A percentile compares a stretch with the other conserved stretches of the same genome.
These are phyloP conservation scores for Phialocephala subalpina DNA, from an alignment of 2,329 filamentous ascomycete genomes.

Conservation along the genomic window DNA sequence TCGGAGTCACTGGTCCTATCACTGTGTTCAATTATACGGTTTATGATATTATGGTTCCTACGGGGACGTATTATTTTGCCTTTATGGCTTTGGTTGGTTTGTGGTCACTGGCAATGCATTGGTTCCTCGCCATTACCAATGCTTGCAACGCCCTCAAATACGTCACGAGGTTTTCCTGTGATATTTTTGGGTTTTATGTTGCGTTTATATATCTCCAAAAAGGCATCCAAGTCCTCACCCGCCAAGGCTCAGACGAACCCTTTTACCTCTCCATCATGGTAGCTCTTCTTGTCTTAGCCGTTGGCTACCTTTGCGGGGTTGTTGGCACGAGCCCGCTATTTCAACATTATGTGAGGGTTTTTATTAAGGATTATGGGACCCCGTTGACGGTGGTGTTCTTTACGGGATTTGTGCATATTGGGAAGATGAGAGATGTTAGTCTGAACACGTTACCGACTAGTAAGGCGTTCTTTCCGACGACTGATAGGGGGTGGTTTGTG, in stretches of 20 bases:
- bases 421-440: slow-evolving; percentile 76
- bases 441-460: slow-evolving; percentile 78
- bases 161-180: slow-evolving; percentile 90
- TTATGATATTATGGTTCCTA: slow-evolving; percentile 83
- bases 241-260: slow-evolving; percentile 70
- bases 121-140: slow-evolving; percentile 83
- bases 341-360: slow-evolving; percentile 77
- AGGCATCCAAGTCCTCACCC: slow-evolving; percentile 83
- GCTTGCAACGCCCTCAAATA: slow-evolving; percentile 89
- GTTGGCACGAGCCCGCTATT: slow-evolving; percentile 78
- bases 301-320: slow-evolving; percentile 77
- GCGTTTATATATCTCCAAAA: slow-evolving; percentile 93
- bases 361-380: slow-evolving; percentile 90
- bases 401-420: slow-evolving; percentile 87
- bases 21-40: slow-evolving; percentile 96
- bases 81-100: slow-evolving; percentile 95
- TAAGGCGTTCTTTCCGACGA: slow-evolving; percentile 81
- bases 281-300: slow-evolving; percentile 78
- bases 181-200: slow-evolving; percentile 94
- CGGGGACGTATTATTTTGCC: slow-evolving; percentile 81
- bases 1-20: slow-evolving; percentile 90
- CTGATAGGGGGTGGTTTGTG: slow-evolving; percentile 77
- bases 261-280: slow-evolving; percentile 84
- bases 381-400: slow-evolving; percentile 87
- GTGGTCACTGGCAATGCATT: slow-evolving; percentile 88